These are phyloP conservation scores for Fusarium sp. DNA, from an alignment of 2,329 filamentous ascomycete genomes.

Conservation along the genomic window DNA sequence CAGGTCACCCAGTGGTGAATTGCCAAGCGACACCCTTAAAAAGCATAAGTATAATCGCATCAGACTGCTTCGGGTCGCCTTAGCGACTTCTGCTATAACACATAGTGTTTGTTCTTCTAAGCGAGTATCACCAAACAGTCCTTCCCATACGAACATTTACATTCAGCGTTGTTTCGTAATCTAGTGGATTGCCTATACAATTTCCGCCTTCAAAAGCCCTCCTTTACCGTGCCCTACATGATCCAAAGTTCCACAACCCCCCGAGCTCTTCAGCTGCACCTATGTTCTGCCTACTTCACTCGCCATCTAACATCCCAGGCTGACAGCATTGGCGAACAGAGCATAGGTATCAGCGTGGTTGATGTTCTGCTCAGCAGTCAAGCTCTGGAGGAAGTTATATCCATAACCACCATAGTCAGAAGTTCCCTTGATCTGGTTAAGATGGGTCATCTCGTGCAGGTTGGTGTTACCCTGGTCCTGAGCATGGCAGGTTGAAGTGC, in stretches of 20 bases:
- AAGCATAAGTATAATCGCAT: neutral
- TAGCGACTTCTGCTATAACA: neutral
- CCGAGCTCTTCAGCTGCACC: neutral
- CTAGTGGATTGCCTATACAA: neutral
- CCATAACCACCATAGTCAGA: conserved; percentile 67
- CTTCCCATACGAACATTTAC: neutral
- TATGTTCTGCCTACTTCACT: neutral
- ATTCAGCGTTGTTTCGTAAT: neutral
- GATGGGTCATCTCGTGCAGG: conserved; percentile 72
- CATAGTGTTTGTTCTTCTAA: neutral
- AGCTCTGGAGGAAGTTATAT: conserved; percentile 58
- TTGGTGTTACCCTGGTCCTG: conserved; percentile 73
- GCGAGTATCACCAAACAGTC: neutral
- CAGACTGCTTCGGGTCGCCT: neutral
- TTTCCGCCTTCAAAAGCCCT: neutral
- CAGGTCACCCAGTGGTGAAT: neutral
- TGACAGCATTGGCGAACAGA: conserved; percentile 38
- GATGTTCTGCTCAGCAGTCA: conserved; percentile 61
- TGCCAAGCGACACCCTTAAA: neutral
- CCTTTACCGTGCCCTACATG: neutral
- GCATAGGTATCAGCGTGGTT: conserved; percentile 68
- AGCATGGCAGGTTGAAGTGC: conserved; percentile 63
- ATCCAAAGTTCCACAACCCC: neutral
- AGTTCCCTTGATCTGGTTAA: conserved; percentile 66
- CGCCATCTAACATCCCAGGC: conserved; percentile 47